Evolutionary conservation across 2,329 filamentous ascomycete genomes (phyloP), one percentile per base, ranked within the genome.

Genomic region (Penicillium sp.): DNA sequence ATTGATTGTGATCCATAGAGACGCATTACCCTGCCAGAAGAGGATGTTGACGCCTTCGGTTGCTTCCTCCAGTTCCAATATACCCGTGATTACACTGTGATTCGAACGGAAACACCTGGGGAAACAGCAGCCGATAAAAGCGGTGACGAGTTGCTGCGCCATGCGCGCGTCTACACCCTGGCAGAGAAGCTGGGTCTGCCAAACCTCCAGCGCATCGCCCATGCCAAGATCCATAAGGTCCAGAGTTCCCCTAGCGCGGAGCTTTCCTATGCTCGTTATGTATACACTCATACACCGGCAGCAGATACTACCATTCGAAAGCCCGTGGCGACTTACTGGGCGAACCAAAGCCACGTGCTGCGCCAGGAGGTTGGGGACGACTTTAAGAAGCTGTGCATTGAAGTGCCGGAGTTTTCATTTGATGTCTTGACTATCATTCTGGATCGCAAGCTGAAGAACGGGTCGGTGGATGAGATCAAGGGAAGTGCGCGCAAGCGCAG

Each of bases 241-340:
- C 88, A 92, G 69, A 90, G 88, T 43, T 95, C 89, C 0, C 90
- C 91, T 35, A 88, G 88, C 76, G 92, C 91, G 73, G 92, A 97
- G 79, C 92, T 97, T 69, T 85, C 87, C 26, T 97, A 96, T 74
- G 92, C 92, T 9, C 86, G 91, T 72, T 97, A 92, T 77, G 89
- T 96, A 32, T 96, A 96, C 79, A 85, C 85, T 58, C 85, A 90
- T 75, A 94, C 89, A 11, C 74, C 77, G 53, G 75, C 81, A 47
- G 85, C 89, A 58, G 90, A 96, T 74, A 78, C 76, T 13, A 84
- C 84, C 3, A 90, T 96, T 66, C 86, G 92, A 64, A 89, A 85
- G 61, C 91, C 92, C 1, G 86, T 96, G 49, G 91, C 90, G n/a
- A 88, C 87, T 53, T 96, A 95, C 79, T 96, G 92, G 92, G 91